Conservation (phyloP, 2,329 filamentous ascomycete genomes). For the Leptographium radiaticola region DNA sequence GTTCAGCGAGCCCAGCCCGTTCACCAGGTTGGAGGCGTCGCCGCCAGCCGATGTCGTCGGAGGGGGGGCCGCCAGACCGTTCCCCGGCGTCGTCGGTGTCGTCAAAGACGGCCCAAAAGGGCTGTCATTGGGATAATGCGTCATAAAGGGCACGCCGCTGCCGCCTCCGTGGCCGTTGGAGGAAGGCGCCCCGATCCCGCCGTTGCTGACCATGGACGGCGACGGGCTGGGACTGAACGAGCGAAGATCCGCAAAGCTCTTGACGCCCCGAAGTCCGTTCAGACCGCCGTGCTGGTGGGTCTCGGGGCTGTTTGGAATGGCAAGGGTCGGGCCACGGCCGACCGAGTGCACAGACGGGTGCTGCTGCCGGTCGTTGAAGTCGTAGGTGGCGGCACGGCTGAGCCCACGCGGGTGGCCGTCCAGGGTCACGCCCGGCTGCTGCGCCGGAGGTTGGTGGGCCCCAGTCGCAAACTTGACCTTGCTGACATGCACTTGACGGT, state of each 20-base stretch:
- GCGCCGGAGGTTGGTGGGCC: constrained; percentile 29
- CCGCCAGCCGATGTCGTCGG: constrained; percentile 9
- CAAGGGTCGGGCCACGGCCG: constrained; percentile 72
- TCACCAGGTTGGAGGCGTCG: constrained; percentile 26
- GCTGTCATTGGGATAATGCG: constrained; percentile 28
- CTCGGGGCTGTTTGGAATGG: constrained; percentile 70
- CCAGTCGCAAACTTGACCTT: constrained; percentile 38
- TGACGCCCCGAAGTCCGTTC: constrained; percentile 79
- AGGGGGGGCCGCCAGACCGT: constrained; percentile 11
- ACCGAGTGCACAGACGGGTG: constrained; percentile 40
- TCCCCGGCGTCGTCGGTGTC: constrained; percentile 24
- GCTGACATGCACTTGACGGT: constrained; percentile 82
- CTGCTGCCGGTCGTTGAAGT: constrained; percentile 62
- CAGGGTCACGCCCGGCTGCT: constrained; percentile 52
- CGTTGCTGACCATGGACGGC: constrained; percentile 48
- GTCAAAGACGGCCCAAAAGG: constrained; percentile 23
- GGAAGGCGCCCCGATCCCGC: constrained; percentile 29
- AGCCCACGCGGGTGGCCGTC: constrained; percentile 74
- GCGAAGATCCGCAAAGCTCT: constrained; percentile 90
- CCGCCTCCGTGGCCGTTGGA: constrained; percentile 16
- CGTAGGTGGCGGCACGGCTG: constrained; percentile 91
- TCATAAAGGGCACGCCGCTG: constrained; percentile 25
- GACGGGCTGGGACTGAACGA: constrained; percentile 92
- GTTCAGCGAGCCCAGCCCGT: constrained; percentile 35
- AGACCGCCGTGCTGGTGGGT: constrained; percentile 45